A percentile compares a stretch with the other conserved stretches of the same genome.
Evolutionary conservation across 495 filamentous ascomycete genomes (phyloP).

Genomic region (Aspergillus incahuasiensis): DNA sequence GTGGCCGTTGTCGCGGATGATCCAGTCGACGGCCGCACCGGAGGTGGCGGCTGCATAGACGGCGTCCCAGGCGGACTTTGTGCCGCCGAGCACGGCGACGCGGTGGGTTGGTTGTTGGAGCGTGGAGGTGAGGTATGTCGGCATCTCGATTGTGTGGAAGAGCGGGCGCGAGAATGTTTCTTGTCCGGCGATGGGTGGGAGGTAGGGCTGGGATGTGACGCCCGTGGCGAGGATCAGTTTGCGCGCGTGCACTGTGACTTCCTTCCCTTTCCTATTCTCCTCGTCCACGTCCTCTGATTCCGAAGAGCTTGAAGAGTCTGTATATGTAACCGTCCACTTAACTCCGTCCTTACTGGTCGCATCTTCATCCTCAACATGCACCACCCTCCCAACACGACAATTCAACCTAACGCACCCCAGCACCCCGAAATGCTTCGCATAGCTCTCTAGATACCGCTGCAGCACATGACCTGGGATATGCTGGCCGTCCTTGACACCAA

Average conservation of each 20-base stretch:
- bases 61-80: constrained; percentile 74
- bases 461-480: constrained; percentile 66
- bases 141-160: constrained; percentile 60
- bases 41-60: constrained; percentile 62
- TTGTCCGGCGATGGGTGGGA: constrained; percentile 46
- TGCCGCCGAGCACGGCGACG: constrained; percentile 63
- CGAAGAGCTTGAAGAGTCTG: neutral
- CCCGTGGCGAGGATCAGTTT: constrained; percentile 71
- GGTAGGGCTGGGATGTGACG: constrained; percentile 56
- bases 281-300: no score
- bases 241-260: constrained; percentile 40
- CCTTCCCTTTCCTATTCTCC: neutral
- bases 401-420: constrained; percentile 48
- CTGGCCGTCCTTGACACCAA: constrained; percentile 55
- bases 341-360: neutral
- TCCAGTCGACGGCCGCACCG: constrained; percentile 67
- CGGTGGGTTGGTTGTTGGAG: constrained; percentile 29
- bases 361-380: constrained; percentile 34
- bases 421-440: constrained; percentile 56
- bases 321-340: constrained; percentile 35
- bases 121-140: constrained; percentile 32
- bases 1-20: constrained; percentile 73
- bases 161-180: constrained; percentile 53
- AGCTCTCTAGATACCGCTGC: constrained; percentile 61
- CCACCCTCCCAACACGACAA: constrained; percentile 48